Percentiles rank a stretch among this genome's conserved stretches.
Evolutionary conservation across 2,329 filamentous ascomycete species (phyloP).

Genomic region (Fusarium denticulatum): DNA sequence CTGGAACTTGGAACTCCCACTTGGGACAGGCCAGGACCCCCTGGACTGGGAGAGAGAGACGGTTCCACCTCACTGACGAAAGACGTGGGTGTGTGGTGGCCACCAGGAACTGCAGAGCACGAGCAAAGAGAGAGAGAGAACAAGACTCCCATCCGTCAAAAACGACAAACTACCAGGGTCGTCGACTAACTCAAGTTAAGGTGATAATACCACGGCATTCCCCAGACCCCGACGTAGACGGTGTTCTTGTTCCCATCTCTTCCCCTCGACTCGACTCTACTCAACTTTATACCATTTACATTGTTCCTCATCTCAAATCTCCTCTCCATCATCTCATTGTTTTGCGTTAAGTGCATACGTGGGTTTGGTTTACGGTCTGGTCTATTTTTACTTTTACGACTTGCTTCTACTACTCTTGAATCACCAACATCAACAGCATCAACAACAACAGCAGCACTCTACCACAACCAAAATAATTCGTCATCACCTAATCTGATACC

Average conservation of each 20-base stretch:
- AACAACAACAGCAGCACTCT: not conserved
- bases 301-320: not conserved
- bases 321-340: not conserved
- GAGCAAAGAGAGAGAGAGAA: conserved; percentile 13
- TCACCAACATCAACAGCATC: conserved; percentile 3
- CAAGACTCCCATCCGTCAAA: conserved; percentile 19
- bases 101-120: conserved; percentile 27
- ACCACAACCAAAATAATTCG: conserved; percentile 9
- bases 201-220: conserved; percentile 45
- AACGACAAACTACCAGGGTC: conserved; percentile 16
- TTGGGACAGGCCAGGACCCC: conserved; percentile 34
- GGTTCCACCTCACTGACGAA: conserved; percentile 36
- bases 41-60: conserved; percentile 13
- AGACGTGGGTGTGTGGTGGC: conserved; percentile 40
- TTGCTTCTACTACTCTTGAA: conserved; percentile 10
- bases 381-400: conserved; percentile 1
- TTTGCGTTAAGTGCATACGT: conserved; percentile 15
- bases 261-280: conserved; percentile 30
- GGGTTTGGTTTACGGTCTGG: conserved; percentile 19
- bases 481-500: conserved; percentile 12
- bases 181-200: conserved; percentile 28
- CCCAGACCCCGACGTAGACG: conserved; percentile 38
- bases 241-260: conserved; percentile 29
- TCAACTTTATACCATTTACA: conserved; percentile 8
- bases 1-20: conserved; percentile 31